Evolutionary conservation across 371 early-diverging fungal species (phyloP), one percentile per base, ranked within the genome.

Genomic region (Sporodiniella umbellata): DNA sequence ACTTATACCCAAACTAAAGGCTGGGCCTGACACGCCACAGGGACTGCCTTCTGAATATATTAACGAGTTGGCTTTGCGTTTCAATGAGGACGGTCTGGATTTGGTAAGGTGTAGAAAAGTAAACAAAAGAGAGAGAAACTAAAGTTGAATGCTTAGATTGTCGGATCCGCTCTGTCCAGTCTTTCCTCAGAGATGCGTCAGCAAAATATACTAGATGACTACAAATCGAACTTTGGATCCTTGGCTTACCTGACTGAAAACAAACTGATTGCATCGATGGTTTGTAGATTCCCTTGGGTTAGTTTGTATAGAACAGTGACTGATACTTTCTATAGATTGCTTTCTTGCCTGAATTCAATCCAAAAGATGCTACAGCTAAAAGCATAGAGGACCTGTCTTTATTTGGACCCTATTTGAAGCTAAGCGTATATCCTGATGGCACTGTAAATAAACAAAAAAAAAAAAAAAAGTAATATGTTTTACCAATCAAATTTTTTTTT

Each of bases 341-440:
- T 25, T 70, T 57, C 39, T 35, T 77, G 68, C 33, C 74, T 48
- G 54, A 88, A 64, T 63, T 95, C 68, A 72, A 83, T 53, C 90
- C 91, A 2, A 44, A 55, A 0, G 55, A 76, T 42, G 62, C 72
- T 1, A 69, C 71, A 0, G 83, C 90, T 0, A 61, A 73, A 3
- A 78, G 71, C 18, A 69, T 91, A 15, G 92, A 92, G 53, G 48
- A 82, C 4, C 48, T 78, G 4, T 80, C 90, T 18, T 56, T 91
- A 19, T 63, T 92, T 2, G 94, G 94, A 0, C 91, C 90, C 4
- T 87, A 87, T 43, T 79, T 91, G 45, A 62, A 71, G 21, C 53
- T 85, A 0, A 75, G 87, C 12, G 80, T 69, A 14, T 87, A 84
- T 40, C 80, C 83, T 12, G 66, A 66, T 28, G 63, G 68, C 42